Percentiles rank a stretch among this genome's conserved stretches.
Evolutionary conservation across 1,284 basidiomycete species (phyloP).

Genomic region (Rhodotorula sp.): DNA sequence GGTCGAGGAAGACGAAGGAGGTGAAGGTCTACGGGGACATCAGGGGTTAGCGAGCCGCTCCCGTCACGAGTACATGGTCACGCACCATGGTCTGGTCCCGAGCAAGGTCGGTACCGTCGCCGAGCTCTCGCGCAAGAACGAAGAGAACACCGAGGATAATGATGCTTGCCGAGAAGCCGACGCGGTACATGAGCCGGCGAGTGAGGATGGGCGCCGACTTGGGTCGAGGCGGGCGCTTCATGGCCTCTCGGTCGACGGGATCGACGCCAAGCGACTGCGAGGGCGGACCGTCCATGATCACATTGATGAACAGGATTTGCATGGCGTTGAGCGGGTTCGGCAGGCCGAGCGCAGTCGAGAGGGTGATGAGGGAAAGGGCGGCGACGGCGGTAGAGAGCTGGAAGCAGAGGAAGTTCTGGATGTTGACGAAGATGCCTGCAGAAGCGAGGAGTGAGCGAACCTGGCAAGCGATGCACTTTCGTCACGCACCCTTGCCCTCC

Average conservation of each 20-base stretch:
- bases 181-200: conserved; percentile 67
- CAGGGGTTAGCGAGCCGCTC: background rate
- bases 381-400: conserved; percentile 95
- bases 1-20: conserved; percentile 93
- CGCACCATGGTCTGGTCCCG: conserved; percentile 92
- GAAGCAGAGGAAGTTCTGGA: conserved; percentile 96
- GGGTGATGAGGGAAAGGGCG: conserved; percentile 87
- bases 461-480: no score
- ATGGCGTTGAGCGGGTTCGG: conserved; percentile 94
- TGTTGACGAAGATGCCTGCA: conserved; percentile 96
- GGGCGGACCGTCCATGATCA: conserved; percentile 70
- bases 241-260: conserved; percentile 85
- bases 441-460: background rate
- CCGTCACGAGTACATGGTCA: conserved; percentile 20
- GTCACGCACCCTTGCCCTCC: conserved; percentile 64
- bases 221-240: conserved; percentile 80
- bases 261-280: conserved; percentile 73
- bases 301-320: conserved; percentile 97
- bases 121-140: conserved; percentile 77
- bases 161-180: conserved; percentile 83
- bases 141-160: conserved; percentile 87
- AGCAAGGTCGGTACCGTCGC: conserved; percentile 74
- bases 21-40: conserved; percentile 74
- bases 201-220: conserved; percentile 88
- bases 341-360: conserved; percentile 83